A percentile compares a stretch with the other conserved stretches of the same genome.
phyloP scores from a whole-genome alignment of 352 stramenopile species.

The Phytophthora gonapodyides region DNA sequence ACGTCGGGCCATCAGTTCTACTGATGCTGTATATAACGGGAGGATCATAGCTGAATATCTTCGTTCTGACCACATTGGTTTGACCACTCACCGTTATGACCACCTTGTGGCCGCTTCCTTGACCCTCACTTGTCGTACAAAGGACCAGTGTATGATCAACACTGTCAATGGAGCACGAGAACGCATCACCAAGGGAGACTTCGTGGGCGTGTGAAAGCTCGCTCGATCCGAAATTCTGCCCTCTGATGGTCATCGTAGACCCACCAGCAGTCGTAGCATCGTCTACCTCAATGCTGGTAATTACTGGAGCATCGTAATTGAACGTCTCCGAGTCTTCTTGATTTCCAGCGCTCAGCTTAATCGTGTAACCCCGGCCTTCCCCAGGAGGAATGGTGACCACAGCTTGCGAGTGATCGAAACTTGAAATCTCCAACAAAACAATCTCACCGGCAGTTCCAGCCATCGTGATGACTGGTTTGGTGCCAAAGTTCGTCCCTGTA shows the following conservation, averaged over 20 bases:
- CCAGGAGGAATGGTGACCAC: conserved; percentile 53
- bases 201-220: conserved; percentile 42
- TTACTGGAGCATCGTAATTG: conserved; percentile 53
- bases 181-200: conserved; percentile 34
- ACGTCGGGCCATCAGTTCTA: conserved; percentile 44
- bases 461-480: conserved; percentile 32
- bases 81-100: conserved; percentile 50
- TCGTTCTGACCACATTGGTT: conserved; percentile 20
- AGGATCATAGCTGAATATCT: conserved; percentile 48
- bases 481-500: conserved; percentile 52
- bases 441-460: conserved; percentile 1
- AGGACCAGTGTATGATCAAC: conserved; percentile 42
- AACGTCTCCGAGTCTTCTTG: conserved; percentile 47
- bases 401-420: conserved; percentile 40
- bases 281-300: conserved; percentile 37
- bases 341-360: conserved; percentile 50
- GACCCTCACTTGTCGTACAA: conserved; percentile 47
- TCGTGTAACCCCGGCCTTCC: conserved; percentile 42
- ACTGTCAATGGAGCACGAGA: conserved; percentile 42
- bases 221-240: conserved; percentile 54
- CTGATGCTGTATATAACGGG: conserved; percentile 51
- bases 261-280: conserved; percentile 49
- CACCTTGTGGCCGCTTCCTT: conserved; percentile 43
- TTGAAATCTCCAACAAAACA: conserved; percentile 28
- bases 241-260: conserved; percentile 48